A percentile compares a stretch with the other conserved stretches of the same genome.
These are phyloP conservation scores for Phlyctochytrium planicorne DNA, from an alignment of 192 early-diverging fungal genomes.

Conservation along the genomic window DNA sequence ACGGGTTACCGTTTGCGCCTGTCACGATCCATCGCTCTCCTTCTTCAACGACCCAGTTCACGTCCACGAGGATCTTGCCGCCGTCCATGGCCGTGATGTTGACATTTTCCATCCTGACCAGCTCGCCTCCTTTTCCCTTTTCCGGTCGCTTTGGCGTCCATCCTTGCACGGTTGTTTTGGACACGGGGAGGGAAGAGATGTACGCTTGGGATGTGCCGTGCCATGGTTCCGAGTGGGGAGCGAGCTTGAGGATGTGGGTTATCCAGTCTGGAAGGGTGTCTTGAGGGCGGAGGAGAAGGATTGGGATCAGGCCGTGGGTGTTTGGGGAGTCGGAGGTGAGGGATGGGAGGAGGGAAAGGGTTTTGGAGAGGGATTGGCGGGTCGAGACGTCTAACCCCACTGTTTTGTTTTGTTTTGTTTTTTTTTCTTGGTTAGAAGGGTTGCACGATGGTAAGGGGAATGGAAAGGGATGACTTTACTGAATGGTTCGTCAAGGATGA, in stretches of 20 bases:
- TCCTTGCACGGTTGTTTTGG: too few relatives aligned
- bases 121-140: neutral
- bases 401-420: slow-evolving; percentile 11
- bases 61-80: slow-evolving; percentile 40
- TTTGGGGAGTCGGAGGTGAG: slow-evolving; percentile 11
- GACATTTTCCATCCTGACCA: slow-evolving; percentile 47
- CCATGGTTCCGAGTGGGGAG: slow-evolving; percentile 34
- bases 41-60: slow-evolving; percentile 45
- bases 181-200: neutral
- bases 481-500: slow-evolving; percentile 56
- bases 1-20: slow-evolving; percentile 53
- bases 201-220: slow-evolving; percentile 35
- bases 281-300: slow-evolving; percentile 54
- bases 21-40: slow-evolving; percentile 57
- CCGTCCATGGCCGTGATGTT: slow-evolving; percentile 40
- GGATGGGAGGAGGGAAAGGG: slow-evolving; percentile 19
- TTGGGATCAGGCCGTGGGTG: slow-evolving; percentile 19
- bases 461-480: slow-evolving; percentile 38
- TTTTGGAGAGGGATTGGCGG: slow-evolving; percentile 34
- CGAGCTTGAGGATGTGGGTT: slow-evolving; percentile 49
- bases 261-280: slow-evolving; percentile 54
- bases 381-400: slow-evolving; percentile 55
- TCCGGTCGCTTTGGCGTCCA: neutral
- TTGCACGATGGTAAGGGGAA: neutral
- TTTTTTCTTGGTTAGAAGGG: neutral